Percentiles rank a stretch among this genome's conserved stretches.
Conservation (phyloP, 345 rosid genomes). For the Eucalyptus dawsonii region DNA sequence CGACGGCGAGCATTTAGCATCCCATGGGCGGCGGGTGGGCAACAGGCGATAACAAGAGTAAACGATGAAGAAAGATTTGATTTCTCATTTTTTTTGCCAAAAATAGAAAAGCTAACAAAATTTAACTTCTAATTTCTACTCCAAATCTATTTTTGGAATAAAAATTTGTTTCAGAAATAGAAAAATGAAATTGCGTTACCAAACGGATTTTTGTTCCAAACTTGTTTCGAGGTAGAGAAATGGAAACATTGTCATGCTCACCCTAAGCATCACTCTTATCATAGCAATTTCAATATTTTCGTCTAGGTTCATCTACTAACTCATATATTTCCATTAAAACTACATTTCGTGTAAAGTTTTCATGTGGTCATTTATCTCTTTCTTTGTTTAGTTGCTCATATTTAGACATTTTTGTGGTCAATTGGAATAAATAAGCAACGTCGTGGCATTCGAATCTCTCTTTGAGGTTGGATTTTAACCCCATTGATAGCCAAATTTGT, state of each 20-base stretch:
- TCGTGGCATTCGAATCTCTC: neutral
- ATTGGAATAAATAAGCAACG: neutral
- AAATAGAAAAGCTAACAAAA: no score
- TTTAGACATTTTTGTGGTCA: neutral
- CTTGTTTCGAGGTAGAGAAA: no score
- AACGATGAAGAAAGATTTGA: no score
- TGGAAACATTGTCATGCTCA: no score
- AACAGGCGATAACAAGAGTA: no score
- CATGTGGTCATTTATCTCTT: neutral
- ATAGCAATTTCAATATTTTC: neutral
- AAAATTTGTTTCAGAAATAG: no score
- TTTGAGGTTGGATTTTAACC: neutral
- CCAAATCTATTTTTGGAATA: no score
- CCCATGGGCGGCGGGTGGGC: no score
- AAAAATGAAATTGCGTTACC: no score
- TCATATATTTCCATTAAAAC: neutral
- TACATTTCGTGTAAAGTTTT: neutral
- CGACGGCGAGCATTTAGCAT: fast-evolving
- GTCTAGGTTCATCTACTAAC: neutral
- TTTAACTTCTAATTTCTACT: no score
- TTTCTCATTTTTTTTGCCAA: no score
- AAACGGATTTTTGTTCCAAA: no score
- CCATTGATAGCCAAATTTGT: neutral
- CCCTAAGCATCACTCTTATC: neutral
- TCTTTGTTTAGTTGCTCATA: neutral